A percentile compares a stretch with the other conserved stretches of the same genome.
phyloP scores from a whole-genome alignment of 768 basidiomycete genomes.

The Podaxis pistillaris region DNA sequence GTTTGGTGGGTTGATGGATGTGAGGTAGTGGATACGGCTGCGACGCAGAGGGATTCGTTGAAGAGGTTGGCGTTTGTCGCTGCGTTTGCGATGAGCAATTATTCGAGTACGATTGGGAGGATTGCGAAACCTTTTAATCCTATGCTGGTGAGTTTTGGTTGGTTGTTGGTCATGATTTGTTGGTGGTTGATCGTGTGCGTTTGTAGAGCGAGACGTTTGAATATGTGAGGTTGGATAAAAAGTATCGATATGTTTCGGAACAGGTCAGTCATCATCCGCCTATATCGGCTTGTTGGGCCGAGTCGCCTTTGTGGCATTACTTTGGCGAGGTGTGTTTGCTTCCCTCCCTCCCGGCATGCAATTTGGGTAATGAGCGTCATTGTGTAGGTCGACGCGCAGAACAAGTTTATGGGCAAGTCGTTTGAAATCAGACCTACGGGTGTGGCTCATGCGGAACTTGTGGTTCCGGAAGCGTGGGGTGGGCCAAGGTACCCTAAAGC shows the following conservation, averaged over 20 bases:
- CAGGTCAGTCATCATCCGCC: conserved; percentile 98
- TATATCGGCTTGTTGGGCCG: conserved; percentile 94
- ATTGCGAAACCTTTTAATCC: conserved; percentile 99
- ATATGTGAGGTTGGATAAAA: conserved; percentile 82
- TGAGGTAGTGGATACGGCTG: conserved; percentile 79
- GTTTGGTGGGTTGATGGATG: conserved; percentile 9
- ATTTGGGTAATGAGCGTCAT: background rate
- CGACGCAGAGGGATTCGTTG: conserved; percentile 70
- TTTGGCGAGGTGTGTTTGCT: conserved; percentile 67
- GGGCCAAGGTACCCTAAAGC: conserved; percentile 63
- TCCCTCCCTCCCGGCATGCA: background rate
- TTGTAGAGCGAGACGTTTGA: conserved; percentile 89
- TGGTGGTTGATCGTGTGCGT: background rate
- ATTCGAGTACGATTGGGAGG: conserved; percentile 92
- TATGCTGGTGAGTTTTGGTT: conserved; percentile 66
- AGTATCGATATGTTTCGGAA: conserved; percentile 92
- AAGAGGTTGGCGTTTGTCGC: conserved; percentile 89
- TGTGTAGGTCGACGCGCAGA: conserved; percentile 87
- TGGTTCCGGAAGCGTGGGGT: conserved; percentile 50
- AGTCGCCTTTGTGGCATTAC: conserved; percentile 87
- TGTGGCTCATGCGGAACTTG: conserved; percentile 84
- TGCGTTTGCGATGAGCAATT: conserved; percentile 98
- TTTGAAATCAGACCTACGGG: conserved; percentile 97
- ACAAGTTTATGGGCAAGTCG: conserved; percentile 94
- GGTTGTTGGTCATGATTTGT: background rate